Conservation (phyloP, 768 basidiomycete species). For the Rubroboletus satanas region DNA sequence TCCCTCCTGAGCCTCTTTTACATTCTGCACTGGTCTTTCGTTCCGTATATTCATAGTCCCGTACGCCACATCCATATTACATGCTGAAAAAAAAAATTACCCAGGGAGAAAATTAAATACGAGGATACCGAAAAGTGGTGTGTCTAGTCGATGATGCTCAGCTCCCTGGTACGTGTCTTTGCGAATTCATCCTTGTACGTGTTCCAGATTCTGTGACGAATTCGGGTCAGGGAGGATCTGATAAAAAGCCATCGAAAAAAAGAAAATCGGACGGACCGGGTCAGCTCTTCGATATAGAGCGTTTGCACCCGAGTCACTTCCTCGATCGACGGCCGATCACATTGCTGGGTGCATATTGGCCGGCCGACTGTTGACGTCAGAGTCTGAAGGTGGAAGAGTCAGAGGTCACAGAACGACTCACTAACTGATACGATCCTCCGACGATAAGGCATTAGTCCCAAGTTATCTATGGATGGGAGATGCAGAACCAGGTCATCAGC, state of each 20-base stretch:
- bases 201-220: constrained; percentile 77
- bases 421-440: constrained; percentile 94
- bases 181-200: constrained; percentile 94
- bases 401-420: constrained; percentile 43
- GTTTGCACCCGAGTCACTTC: constrained; percentile 76
- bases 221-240: constrained; percentile 2
- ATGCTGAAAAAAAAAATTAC: background rate
- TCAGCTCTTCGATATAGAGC: constrained; percentile 88
- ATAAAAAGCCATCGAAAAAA: background rate
- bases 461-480: constrained; percentile 58
- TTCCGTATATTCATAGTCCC: background rate
- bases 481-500: background rate
- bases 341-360: constrained; percentile 76
- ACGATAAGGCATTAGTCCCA: constrained; percentile 94
- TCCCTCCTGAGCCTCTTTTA: background rate
- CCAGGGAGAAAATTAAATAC: background rate
- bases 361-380: constrained; percentile 61
- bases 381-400: background rate
- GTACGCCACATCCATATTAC: background rate
- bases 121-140: background rate
- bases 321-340: constrained; percentile 78
- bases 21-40: background rate
- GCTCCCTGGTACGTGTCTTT: constrained; percentile 69
- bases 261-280: constrained; percentile 53
- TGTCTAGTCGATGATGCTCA: constrained; percentile 68